Evolutionary conservation across 1,284 basidiomycete species (phyloP).

Genomic region (Apiotrichum akiyoshidainum): DNA sequence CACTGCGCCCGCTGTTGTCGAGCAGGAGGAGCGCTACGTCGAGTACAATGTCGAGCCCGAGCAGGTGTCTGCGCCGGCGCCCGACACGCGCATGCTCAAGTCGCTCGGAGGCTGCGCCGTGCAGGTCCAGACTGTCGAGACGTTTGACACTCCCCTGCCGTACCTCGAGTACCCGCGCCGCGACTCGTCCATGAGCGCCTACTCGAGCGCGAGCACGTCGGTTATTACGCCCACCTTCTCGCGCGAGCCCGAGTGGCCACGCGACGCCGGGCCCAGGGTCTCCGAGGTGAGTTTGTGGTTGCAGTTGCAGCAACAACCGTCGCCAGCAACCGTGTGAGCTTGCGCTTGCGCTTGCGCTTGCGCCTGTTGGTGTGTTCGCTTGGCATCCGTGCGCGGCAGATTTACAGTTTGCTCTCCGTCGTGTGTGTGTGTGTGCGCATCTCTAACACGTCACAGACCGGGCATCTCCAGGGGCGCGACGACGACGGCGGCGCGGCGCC

Average conservation of each 20-base stretch:
- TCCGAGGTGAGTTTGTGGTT: neutral
- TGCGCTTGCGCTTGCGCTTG: too few species aligned
- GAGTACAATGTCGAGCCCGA: constrained; percentile 7
- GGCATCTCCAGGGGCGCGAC: too few species aligned
- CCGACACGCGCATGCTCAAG: neutral
- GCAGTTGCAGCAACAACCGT: too few species aligned
- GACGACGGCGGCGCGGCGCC: too few species aligned
- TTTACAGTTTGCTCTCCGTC: too few species aligned
- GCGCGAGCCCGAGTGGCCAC: neutral
- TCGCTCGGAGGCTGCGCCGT: constrained; percentile 1
- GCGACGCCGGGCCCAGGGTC: neutral
- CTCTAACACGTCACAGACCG: too few species aligned
- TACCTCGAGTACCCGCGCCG: neutral
- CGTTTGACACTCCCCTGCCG: neutral
- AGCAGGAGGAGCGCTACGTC: neutral
- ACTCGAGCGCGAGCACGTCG: neutral
- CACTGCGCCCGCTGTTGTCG: neutral
- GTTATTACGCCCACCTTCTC: neutral
- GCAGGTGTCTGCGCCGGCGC: neutral
- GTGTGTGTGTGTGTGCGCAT: too few species aligned
- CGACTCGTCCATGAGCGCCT: neutral
- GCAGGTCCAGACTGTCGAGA: neutral
- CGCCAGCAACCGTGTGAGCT: too few species aligned
- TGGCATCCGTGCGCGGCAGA: too few species aligned
- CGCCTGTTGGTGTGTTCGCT: too few species aligned